Evolutionary conservation across 305 asterid genomes (phyloP), one percentile per base, ranked within the genome.

Genomic region (Fraxinus greggii): DNA sequence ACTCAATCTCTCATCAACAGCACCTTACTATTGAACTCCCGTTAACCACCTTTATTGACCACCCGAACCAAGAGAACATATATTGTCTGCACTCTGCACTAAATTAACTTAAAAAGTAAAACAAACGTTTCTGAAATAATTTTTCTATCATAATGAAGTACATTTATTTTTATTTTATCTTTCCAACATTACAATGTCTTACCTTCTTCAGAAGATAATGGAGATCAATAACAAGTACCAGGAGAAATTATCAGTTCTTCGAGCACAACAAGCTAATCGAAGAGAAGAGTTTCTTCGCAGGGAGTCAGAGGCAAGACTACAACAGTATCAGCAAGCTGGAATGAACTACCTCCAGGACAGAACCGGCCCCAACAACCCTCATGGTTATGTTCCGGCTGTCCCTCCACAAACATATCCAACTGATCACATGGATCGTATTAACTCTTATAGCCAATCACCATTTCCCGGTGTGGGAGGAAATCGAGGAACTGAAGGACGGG

Each of bases 231-330:
- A 40, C 80, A 40, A 19, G 76, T 76, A 63, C 80, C 84, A 76
- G 75, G 84, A 81, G 72, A 76, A 81, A 81, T 26, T 81, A 29
- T 69, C 36, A 36, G 42, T 17, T 15, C 80, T 81, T 63, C 77
- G 84, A 81, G 80, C 80, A 35, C 77, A 32, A 26, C 70, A 76
- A 76, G 76, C 80, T 29, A 76, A 36, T 31, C 29, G 72, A 73
- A 81, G 84, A 81, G 84, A 81, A n/a, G 76, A 76, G 15, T 61
- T 75, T 81, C 84, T 81, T 81, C 80, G 65, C 17, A 81, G 76
- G 67, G 84, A 81, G 29, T 81, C 84, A 81, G 72, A 75, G 23
- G 77, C 42, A 40, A 54, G 78, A 42, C 77, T 81, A 4, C 76
- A 63, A 35, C 76, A 81, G 75, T 65, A 81, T 48, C 72, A 76